Evolutionary conservation across 495 filamentous ascomycete genomes (phyloP).

Genomic region (Hapsidospora chrysogenum): DNA sequence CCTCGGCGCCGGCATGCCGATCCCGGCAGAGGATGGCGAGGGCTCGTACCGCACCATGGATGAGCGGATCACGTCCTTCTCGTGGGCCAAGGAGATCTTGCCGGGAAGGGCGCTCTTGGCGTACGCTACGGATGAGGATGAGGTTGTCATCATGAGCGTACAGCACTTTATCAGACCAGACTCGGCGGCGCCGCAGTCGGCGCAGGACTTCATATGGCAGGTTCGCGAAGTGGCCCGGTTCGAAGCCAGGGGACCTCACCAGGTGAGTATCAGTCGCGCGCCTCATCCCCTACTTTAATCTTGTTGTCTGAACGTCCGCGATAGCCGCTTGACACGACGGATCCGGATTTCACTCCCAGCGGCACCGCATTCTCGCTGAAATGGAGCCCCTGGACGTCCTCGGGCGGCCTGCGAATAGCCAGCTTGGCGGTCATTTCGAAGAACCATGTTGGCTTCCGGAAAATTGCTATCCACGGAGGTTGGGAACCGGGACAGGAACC

Average conservation of each 20-base stretch:
- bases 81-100: slow-evolving; percentile 25
- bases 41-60: slow-evolving; percentile 4
- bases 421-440: slow-evolving; percentile 22
- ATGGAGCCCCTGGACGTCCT: slow-evolving; percentile 24
- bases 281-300: slow-evolving; percentile 9
- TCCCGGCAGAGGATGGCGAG: slow-evolving; percentile 19
- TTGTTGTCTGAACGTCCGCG: not conserved
- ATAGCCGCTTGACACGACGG: slow-evolving; percentile 8
- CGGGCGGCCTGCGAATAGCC: slow-evolving; percentile 11
- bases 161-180: slow-evolving; percentile 10
- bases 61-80: slow-evolving; percentile 25
- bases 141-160: slow-evolving; percentile 25
- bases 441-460: slow-evolving; percentile 28
- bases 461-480: slow-evolving; percentile 12
- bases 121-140: slow-evolving; percentile 22
- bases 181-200: not conserved
- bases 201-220: slow-evolving; percentile 13
- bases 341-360: slow-evolving; percentile 21
- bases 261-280: not conserved
- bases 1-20: slow-evolving; percentile 25
- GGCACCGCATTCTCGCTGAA: slow-evolving; percentile 27
- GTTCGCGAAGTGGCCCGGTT: slow-evolving; percentile 26
- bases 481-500: slow-evolving; percentile 10
- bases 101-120: slow-evolving; percentile 19
- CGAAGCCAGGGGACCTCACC: slow-evolving; percentile 22